A percentile compares a stretch with the other conserved stretches of the same genome.
Evolutionary conservation across 306 rosid species (phyloP).

Genomic region (Cucurbita argyrosperma): DNA sequence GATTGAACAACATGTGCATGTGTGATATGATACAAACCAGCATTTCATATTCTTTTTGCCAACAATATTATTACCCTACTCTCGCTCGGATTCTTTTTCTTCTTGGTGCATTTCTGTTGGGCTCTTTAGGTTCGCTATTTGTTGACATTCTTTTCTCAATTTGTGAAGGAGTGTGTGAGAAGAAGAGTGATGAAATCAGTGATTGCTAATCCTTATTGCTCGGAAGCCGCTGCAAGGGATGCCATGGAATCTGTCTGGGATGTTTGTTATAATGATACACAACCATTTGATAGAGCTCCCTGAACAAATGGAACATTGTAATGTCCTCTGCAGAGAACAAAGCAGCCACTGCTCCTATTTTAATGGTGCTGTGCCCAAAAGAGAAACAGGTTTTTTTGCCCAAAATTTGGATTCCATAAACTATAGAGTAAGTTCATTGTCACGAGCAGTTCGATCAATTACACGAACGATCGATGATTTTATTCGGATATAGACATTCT

Average conservation of each 20-base stretch:
- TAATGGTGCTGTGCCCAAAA: slow-evolving; percentile 3
- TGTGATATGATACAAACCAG: not conserved
- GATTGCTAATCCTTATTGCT: slow-evolving; percentile 42
- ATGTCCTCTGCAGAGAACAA: not conserved
- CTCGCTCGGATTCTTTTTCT: not conserved
- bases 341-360: slow-evolving; percentile 11
- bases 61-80: not conserved
- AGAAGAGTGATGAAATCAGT: slow-evolving; percentile 72
- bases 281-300: slow-evolving; percentile 74
- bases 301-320: slow-evolving; percentile 11
- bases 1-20: not conserved
- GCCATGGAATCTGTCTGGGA: slow-evolving; percentile 94
- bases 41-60: not conserved
- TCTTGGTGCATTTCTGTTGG: not conserved
- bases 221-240: slow-evolving; percentile 49
- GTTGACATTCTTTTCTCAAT: not conserved
- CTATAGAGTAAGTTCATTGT: not conserved
- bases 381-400: slow-evolving; percentile 10
- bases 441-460: not conserved
- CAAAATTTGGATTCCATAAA: not conserved
- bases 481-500: not conserved
- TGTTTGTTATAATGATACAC: slow-evolving; percentile 65
- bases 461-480: not conserved
- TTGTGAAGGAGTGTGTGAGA: slow-evolving; percentile 59
- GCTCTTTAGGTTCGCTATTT: not conserved